Evolutionary conservation across 208 protist species (phyloP), one percentile per base, ranked within the genome.

Genomic region (Leishmania major): DNA sequence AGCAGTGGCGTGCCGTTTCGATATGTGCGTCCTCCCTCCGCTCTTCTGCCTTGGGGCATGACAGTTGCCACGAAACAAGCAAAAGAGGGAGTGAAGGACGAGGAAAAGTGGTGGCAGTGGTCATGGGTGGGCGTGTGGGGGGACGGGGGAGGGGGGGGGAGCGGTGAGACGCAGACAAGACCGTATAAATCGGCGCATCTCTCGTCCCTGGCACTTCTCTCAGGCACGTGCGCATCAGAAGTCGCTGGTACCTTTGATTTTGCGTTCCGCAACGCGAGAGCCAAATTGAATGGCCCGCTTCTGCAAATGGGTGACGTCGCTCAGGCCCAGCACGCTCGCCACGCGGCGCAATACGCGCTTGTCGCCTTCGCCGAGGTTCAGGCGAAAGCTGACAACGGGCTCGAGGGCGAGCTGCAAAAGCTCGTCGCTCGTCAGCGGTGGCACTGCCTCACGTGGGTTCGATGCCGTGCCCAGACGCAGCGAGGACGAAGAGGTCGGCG

Each of bases 211-310:
- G 15, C 45, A 25, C 49, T 51, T 37, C 35, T 10, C 40, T 62
- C 11, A 40, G 10, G 7, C 25, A 3, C n/a, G n/a, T 19, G 15
- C 6, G 1, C 57, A 17, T 57, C 40, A 85, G 62, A 89, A 82
- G 19, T 85, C 77, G 3, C 22, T 85, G 13, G 79, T 88, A 6
- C 91, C 91, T 17, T 86, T 77, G 35, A 92, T 80, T 55, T 87
- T 88, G 17, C 91, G 72, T 59, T 99, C 95, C 15, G 98, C 98
- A 62, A 99, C 94, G 35, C 98, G 92, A 8, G 98, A 97, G 75
- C 98, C 98, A 79, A 99, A 99, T 89, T 99, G 98, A 59, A 99
- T 99, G 5, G 98, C 98, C 19, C 98, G 94, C 89, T 99, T 99
- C 82, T 98, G 91, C 70, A 99, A 86, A 28, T 81, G 77, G 35